A percentile compares a stretch with the other conserved stretches of the same genome.
phyloP scores from a whole-genome alignment of 164 flowering plant species.

The Brasenia schreberi region DNA sequence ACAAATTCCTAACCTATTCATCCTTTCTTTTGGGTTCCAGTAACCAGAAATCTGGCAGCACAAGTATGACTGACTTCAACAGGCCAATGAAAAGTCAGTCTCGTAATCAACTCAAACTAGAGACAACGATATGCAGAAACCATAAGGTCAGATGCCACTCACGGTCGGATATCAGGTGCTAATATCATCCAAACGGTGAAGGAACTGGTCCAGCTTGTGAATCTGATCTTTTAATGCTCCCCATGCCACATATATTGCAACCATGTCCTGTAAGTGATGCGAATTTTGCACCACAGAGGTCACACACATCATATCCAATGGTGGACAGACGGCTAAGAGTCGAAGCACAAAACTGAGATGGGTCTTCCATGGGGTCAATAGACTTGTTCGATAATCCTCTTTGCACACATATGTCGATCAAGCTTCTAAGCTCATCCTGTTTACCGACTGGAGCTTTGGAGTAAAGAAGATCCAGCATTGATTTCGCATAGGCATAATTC shows the following conservation, averaged over 20 bases:
- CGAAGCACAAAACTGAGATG: conserved; percentile 95
- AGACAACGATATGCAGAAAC: neutral
- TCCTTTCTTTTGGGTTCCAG: too few species aligned
- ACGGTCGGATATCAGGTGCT: neutral
- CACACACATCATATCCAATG: conserved; percentile 94
- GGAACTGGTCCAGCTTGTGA: conserved; percentile 62
- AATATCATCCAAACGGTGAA: conserved; percentile 81
- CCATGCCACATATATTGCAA: conserved; percentile 98
- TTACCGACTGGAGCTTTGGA: conserved; percentile 92
- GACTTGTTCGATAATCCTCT: conserved; percentile 90
- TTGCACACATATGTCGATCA: conserved; percentile 78
- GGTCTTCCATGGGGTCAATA: conserved; percentile 92
- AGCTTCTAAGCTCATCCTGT: conserved; percentile 89
- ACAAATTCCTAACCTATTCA: too few species aligned
- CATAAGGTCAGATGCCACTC: neutral
- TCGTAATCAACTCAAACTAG: neutral
- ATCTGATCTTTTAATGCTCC: conserved; percentile 97
- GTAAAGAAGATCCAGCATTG: conserved; percentile 90
- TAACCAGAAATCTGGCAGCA: too few species aligned
- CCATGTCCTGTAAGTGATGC: conserved; percentile 90
- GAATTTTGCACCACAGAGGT: conserved; percentile 96
- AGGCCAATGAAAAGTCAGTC: too few species aligned
- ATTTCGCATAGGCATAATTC: conserved; percentile 82
- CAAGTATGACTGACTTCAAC: too few species aligned
- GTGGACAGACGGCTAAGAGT: conserved; percentile 95